Conservation (phyloP, 352 stramenopile genomes). For the Albugo candida region DNA sequence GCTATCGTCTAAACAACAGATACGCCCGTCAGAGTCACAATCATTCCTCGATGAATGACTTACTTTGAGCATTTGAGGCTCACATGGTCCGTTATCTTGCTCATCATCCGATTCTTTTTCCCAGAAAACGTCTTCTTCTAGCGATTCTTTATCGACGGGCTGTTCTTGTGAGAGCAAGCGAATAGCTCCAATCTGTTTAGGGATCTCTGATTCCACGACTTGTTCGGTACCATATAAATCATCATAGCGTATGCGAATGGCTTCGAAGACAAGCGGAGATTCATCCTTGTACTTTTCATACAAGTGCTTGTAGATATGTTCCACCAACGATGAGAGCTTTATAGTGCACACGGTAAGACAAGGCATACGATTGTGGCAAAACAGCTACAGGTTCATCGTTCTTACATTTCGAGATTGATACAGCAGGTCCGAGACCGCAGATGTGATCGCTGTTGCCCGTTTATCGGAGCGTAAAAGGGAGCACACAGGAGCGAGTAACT, state of each 20-base stretch:
- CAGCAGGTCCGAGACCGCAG: slow-evolving; percentile 51
- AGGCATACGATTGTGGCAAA: slow-evolving; percentile 3
- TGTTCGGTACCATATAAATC: slow-evolving; percentile 17
- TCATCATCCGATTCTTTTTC: slow-evolving; percentile 3
- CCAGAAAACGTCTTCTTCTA: slow-evolving; percentile 4
- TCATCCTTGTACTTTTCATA: slow-evolving; percentile 48
- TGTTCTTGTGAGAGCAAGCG: too few relatives aligned
- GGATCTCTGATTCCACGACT: too few relatives aligned
- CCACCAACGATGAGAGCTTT: slow-evolving; percentile 44
- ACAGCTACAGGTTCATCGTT: not conserved
- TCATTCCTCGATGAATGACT: too few relatives aligned
- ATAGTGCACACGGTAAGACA: slow-evolving; percentile 12
- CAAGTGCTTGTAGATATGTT: slow-evolving; percentile 67
- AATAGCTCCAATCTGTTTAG: too few relatives aligned
- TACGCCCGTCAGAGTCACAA: too few relatives aligned
- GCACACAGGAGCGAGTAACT: slow-evolving; percentile 39
- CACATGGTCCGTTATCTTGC: slow-evolving; percentile 11
- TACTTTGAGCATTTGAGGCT: too few relatives aligned
- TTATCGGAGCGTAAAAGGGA: slow-evolving; percentile 22
- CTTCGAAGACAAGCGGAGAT: slow-evolving; percentile 53
- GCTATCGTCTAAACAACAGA: too few relatives aligned
- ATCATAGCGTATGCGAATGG: slow-evolving; percentile 34
- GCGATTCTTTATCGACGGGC: too few relatives aligned
- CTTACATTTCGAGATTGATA: slow-evolving; percentile 55
- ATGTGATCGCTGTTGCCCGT: slow-evolving; percentile 40